phyloP scores from a whole-genome alignment of 805 yeast genomes.

The Lachancea sp. region DNA sequence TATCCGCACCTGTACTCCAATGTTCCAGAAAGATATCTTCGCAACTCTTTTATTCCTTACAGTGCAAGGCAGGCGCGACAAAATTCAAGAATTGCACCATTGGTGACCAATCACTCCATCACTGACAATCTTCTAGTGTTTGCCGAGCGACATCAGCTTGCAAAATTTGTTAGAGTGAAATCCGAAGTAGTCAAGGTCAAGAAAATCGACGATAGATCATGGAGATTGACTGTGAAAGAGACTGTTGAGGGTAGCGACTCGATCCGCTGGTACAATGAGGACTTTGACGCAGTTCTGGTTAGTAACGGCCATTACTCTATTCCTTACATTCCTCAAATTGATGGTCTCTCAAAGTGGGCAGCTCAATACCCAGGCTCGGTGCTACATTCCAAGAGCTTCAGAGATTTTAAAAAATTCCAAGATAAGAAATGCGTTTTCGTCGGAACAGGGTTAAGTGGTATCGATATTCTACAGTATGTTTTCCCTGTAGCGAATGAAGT shows the following conservation, averaged over 20 bases:
- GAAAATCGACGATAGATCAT: conserved; percentile 9
- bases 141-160: conserved; percentile 6
- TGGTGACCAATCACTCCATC: conserved; percentile 12
- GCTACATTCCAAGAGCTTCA: conserved; percentile 36
- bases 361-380: conserved; percentile 26
- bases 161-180: conserved; percentile 9
- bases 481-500: conserved; percentile 35
- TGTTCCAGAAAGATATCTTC: conserved; percentile 16
- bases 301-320: conserved; percentile 39
- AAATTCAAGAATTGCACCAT: conserved; percentile 8
- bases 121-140: conserved; percentile 13
- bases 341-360: conserved; percentile 15
- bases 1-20: conserved; percentile 15
- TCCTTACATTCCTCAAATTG: conserved; percentile 33
- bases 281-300: conserved; percentile 35
- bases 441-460: conserved; percentile 38
- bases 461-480: conserved; percentile 38
- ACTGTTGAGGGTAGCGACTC: conserved; percentile 24
- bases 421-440: conserved; percentile 30
- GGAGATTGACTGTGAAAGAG: conserved; percentile 13
- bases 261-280: conserved; percentile 33
- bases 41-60: conserved; percentile 17
- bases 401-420: conserved; percentile 25
- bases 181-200: conserved; percentile 18
- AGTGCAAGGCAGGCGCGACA: neutral